Evolutionary conservation across 2,329 filamentous ascomycete species (phyloP).

Genomic region (Aspergillus sclerotialis): DNA sequence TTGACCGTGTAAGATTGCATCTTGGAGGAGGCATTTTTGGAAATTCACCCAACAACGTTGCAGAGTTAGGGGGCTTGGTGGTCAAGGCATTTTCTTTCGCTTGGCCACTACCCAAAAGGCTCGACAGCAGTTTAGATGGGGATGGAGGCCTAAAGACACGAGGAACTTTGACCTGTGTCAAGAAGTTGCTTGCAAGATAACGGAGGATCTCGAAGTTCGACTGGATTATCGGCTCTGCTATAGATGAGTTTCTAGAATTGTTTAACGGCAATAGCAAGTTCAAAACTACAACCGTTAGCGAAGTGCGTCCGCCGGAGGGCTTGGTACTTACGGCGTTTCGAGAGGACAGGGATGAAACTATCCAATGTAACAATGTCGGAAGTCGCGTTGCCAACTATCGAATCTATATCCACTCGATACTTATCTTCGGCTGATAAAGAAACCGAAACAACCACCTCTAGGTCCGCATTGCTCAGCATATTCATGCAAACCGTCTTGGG

Average conservation of each 20-base stretch:
- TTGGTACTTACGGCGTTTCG: constrained; percentile 58
- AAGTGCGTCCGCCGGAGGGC: background rate
- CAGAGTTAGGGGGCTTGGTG: constrained; percentile 27
- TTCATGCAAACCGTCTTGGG: constrained; percentile 23
- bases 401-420: constrained; percentile 53
- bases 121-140: constrained; percentile 84
- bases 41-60: constrained; percentile 35
- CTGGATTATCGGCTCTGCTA: constrained; percentile 60
- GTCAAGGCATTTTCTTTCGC: constrained; percentile 26
- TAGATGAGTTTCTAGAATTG: constrained; percentile 45
- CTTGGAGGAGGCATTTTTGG: constrained; percentile 36
- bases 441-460: constrained; percentile 56
- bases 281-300: constrained; percentile 47
- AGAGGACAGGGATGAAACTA: constrained; percentile 67
- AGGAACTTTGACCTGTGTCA: constrained; percentile 52
- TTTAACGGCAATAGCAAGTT: constrained; percentile 66
- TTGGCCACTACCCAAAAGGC: constrained; percentile 59
- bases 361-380: constrained; percentile 66
- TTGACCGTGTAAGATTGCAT: constrained; percentile 35
- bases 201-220: constrained; percentile 73
- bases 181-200: constrained; percentile 57
- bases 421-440: constrained; percentile 58
- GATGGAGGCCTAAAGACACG: constrained; percentile 70
- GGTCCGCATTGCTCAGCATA: constrained; percentile 24
- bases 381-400: constrained; percentile 63